phyloP scores from a whole-genome alignment of 768 basidiomycete genomes.

The Sistotremastrum suecicum region DNA sequence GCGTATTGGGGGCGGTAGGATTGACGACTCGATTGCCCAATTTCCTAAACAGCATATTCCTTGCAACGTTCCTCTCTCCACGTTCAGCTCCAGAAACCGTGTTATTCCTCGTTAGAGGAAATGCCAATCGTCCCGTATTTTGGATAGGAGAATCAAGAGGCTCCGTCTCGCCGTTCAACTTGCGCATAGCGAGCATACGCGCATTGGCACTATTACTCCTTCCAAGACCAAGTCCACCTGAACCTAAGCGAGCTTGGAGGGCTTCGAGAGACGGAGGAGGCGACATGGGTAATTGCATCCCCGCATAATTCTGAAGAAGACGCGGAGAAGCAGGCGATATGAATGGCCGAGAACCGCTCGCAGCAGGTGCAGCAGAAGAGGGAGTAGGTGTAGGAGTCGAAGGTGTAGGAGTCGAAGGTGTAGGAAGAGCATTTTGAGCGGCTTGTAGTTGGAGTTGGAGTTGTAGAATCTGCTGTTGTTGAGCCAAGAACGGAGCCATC shows the following conservation, averaged over 20 bases:
- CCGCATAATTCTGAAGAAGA: conserved; percentile 45
- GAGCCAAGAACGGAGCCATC: too few relatives aligned
- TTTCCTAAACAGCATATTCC: conserved; percentile 50
- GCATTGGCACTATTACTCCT: conserved; percentile 87
- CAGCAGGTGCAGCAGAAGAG: conserved; percentile 4
- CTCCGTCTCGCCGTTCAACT: conserved; percentile 67
- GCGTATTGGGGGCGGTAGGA: too few relatives aligned
- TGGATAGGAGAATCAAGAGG: conserved; percentile 35
- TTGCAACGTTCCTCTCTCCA: conserved; percentile 32
- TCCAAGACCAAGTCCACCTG: conserved; percentile 38
- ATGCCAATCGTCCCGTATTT: conserved; percentile 26
- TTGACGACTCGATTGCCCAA: conserved; percentile 35
- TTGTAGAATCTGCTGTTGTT: too few relatives aligned
- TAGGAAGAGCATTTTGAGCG: too few relatives aligned
- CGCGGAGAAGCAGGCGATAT: conserved; percentile 24
- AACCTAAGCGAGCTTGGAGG: conserved; percentile 34
- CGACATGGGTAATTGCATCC: conserved; percentile 42
- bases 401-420: too few relatives aligned
- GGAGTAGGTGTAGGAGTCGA: not conserved
- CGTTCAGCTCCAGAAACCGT: conserved; percentile 77
- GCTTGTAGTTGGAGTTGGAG: too few relatives aligned
- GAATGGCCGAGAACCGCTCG: not conserved
- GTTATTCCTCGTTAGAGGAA: conserved; percentile 49
- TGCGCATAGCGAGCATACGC: conserved; percentile 66
- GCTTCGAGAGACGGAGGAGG: conserved; percentile 71